Conservation (phyloP, 495 filamentous ascomycete species). For the Pseudotulostoma volvatum region DNA sequence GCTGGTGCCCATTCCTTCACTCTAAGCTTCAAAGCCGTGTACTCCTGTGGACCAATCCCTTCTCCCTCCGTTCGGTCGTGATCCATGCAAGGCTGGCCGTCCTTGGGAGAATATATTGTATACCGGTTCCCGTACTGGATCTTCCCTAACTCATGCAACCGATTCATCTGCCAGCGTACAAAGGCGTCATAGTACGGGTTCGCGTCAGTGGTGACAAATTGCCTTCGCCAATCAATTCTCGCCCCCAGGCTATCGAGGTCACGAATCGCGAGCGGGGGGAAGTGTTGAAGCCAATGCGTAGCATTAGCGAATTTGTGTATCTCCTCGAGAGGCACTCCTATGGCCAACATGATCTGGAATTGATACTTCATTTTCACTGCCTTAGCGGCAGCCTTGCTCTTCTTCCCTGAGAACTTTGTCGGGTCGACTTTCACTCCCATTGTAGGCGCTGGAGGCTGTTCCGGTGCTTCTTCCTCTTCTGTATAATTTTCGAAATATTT, state of each 20-base stretch:
- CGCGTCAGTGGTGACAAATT: conserved; percentile 87
- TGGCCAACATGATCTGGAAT: conserved; percentile 64
- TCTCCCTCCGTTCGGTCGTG: conserved; percentile 89
- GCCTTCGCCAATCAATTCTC: conserved; percentile 80
- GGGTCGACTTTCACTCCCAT: conserved; percentile 53
- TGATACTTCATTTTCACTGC: conserved; percentile 79
- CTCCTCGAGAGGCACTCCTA: conserved; percentile 68
- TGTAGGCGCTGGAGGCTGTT: conserved; percentile 28
- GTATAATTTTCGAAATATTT: conserved; percentile 64
- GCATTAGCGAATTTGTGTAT: conserved; percentile 88
- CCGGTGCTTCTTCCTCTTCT: conserved; percentile 37
- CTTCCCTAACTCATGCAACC: conserved; percentile 74
- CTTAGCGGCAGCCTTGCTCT: conserved; percentile 87
- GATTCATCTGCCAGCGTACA: conserved; percentile 95
- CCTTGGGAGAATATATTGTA: conserved; percentile 90
- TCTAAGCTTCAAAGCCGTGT: conserved; percentile 78
- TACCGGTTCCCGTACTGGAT: conserved; percentile 90
- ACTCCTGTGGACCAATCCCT: conserved; percentile 79
- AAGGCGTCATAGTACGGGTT: conserved; percentile 97
- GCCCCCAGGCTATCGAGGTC: conserved; percentile 75
- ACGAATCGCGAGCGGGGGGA: conserved; percentile 64
- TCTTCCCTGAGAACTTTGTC: conserved; percentile 84
- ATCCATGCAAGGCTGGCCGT: conserved; percentile 95
- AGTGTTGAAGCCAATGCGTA: conserved; percentile 72
- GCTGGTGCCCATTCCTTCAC: conserved; percentile 75